Evolutionary conservation across 2,329 filamentous ascomycete genomes (phyloP), one percentile per base, ranked within the genome.

Genomic region (Colletotrichum caudatum): DNA sequence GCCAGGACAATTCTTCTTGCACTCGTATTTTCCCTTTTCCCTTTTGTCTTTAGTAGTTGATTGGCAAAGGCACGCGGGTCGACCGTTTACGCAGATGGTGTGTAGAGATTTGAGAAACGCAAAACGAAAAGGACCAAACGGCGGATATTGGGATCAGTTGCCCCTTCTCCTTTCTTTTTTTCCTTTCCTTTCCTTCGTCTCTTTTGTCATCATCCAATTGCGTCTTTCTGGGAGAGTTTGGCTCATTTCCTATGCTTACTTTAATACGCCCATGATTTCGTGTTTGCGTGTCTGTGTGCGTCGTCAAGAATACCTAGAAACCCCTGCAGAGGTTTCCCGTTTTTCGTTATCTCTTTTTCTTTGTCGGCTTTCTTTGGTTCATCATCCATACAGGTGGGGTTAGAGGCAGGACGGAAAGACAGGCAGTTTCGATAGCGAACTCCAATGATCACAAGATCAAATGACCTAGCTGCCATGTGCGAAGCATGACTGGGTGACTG

Each of bases 281-380:
- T 46, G 8, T 46, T 46, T 44, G 16, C 8, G n/a, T 48, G 46
- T 48, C 3, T 48, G 46, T 48, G n/a, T 48, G n/a, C n/a, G n/a
- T 48, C 29, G 66, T 66, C 39, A 50, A 50, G 41, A 64, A 72
- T 72, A 72, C 68, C 57, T 64, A 69, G 48, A 62, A 56, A 51
- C 56, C 48, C 59, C 46, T 16, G 50, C 46, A 48, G 33, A 61
- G 57, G 63, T 66, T 57, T 26, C 54, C n/a, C 2, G 11, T 18
- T 60, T 48, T 66, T 8, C 29, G 46, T 35, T 54, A 46, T 54
- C 5, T 37, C 48, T 53, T 50, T 23, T 44, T 39, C 35, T 29
- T 23, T 1, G 12, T 26, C 35, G 16, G 33, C 48, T 6, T 50
- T 44, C n/a, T 50, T 3, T 39, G 29, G 46, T 23, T 39, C 7